A percentile compares a stretch with the other conserved stretches of the same genome.
Evolutionary conservation across 2,329 filamentous ascomycete species (phyloP).

Genomic region (Gremmenia infestans): DNA sequence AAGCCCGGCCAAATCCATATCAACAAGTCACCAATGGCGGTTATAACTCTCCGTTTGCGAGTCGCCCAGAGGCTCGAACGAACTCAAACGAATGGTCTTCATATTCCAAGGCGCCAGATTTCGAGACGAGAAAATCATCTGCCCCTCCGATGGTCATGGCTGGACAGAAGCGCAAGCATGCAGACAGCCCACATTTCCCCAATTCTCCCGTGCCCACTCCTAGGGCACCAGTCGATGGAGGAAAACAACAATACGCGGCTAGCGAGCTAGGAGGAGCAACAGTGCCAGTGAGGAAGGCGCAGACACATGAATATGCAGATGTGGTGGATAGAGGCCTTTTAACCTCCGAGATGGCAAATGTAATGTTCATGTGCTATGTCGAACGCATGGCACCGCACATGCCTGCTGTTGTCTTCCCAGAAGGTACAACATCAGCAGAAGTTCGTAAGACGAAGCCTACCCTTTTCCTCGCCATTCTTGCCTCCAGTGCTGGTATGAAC

Average conservation of each 20-base stretch:
- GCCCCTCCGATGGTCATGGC: slow-evolving; percentile 31
- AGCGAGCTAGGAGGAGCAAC: slow-evolving; percentile 1
- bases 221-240: slow-evolving; percentile 2
- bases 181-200: slow-evolving; percentile 19
- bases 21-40: slow-evolving; percentile 31
- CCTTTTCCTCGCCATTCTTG: slow-evolving; percentile 65
- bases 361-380: slow-evolving; percentile 54
- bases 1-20: slow-evolving; percentile 23
- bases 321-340: slow-evolving; percentile 55
- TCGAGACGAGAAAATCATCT: slow-evolving; percentile 18
- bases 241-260: neutral
- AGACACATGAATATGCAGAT: slow-evolving; percentile 33
- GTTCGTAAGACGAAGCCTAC: slow-evolving; percentile 56
- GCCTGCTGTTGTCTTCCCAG: slow-evolving; percentile 57
- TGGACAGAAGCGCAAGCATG: slow-evolving; percentile 32
- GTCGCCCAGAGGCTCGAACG: slow-evolving; percentile 18
- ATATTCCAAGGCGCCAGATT: slow-evolving; percentile 25
- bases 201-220: slow-evolving; percentile 1
- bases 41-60: slow-evolving; percentile 21
- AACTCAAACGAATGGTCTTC: slow-evolving; percentile 21
- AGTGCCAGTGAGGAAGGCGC: slow-evolving; percentile 5
- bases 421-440: slow-evolving; percentile 47
- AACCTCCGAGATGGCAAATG: slow-evolving; percentile 48
- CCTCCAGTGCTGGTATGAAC: slow-evolving; percentile 54
- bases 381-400: slow-evolving; percentile 56